These are phyloP conservation scores for Microsporum canis DNA, from an alignment of 2,329 filamentous ascomycete species.

Conservation along the genomic window DNA sequence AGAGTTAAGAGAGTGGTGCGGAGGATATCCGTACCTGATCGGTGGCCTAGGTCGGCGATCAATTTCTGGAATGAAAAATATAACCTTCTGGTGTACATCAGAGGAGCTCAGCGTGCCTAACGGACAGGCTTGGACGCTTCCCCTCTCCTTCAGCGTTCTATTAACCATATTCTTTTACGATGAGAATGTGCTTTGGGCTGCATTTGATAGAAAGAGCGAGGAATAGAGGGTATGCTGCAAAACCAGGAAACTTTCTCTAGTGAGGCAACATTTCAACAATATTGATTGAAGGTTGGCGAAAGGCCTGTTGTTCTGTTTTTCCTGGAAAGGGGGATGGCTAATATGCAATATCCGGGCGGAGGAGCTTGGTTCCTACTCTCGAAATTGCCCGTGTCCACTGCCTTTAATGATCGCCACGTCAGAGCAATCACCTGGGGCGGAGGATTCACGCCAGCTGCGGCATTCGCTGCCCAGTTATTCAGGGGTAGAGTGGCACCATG, in stretches of 20 bases:
- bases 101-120: not conserved
- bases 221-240: too few relatives aligned
- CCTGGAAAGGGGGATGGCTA: not conserved
- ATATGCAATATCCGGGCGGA: not conserved
- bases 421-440: not conserved
- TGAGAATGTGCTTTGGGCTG: not conserved
- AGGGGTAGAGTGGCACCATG: not conserved
- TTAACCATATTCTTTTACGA: not conserved
- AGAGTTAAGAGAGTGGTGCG: not conserved
- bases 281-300: too few relatives aligned
- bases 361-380: not conserved
- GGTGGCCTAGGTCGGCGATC: not conserved
- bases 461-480: not conserved
- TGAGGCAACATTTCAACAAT: too few relatives aligned
- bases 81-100: not conserved
- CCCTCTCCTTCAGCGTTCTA: not conserved
- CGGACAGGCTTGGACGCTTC: not conserved
- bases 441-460: not conserved
- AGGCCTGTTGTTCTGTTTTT: not conserved
- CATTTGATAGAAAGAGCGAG: not conserved
- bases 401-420: conserved; percentile 1
- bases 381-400: not conserved
- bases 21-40: not conserved
- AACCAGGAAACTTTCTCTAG: too few relatives aligned
- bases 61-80: not conserved